phyloP scores from a whole-genome alignment of 2,329 filamentous ascomycete genomes.

The Pseudocercospora musae region DNA sequence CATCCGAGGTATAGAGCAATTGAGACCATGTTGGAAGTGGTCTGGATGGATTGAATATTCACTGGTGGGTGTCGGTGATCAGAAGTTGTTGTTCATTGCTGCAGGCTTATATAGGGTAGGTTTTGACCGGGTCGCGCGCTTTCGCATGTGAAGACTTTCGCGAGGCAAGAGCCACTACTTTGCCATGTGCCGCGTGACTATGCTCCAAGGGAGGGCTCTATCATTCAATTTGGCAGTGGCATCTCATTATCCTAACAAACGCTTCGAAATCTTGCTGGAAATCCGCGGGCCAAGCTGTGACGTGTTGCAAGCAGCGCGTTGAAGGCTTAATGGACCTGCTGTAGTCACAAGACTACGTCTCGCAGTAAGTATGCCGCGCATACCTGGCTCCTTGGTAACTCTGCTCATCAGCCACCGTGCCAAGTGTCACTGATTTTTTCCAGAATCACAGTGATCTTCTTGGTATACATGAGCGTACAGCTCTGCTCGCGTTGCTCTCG shows the following conservation, averaged over 20 bases:
- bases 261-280: background rate
- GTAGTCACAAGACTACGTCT: background rate
- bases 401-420: background rate
- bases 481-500: background rate
- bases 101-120: background rate
- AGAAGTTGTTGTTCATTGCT: background rate
- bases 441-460: no score
- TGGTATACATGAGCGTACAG: background rate
- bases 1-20: background rate
- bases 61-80: background rate
- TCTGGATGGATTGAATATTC: background rate
- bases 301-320: background rate
- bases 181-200: background rate
- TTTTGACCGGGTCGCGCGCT: background rate
- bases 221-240: background rate
- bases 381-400: background rate
- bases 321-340: background rate
- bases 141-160: background rate
- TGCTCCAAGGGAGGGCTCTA: background rate
- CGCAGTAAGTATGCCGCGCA: background rate
- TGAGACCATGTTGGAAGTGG: background rate
- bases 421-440: background rate
- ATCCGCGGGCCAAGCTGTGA: background rate
- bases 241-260: background rate
- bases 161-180: background rate